These are phyloP conservation scores for Alternaria triticimaculans DNA, from an alignment of 2,329 filamentous ascomycete species.

Conservation along the genomic window DNA sequence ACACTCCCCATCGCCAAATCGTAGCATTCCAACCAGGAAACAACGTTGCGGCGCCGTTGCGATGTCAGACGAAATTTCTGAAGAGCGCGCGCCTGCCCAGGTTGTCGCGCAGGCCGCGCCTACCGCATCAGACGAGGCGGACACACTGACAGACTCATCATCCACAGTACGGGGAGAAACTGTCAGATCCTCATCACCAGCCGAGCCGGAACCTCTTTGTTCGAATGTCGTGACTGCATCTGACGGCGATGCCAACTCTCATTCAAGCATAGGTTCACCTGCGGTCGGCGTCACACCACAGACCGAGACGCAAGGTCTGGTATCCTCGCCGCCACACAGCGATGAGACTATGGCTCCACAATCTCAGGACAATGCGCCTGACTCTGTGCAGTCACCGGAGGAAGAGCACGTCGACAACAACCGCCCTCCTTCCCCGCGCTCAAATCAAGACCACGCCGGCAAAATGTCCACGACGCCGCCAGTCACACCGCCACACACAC, in stretches of 20 bases:
- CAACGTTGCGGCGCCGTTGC: neutral
- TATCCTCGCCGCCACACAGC: neutral
- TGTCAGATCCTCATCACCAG: neutral
- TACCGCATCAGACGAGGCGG: neutral
- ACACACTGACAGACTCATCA: neutral
- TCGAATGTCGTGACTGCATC: neutral
- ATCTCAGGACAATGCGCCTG: neutral
- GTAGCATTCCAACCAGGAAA: neutral
- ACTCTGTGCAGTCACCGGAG: neutral
- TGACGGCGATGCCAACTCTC: neutral
- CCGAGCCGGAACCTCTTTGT: neutral
- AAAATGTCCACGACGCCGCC: neutral
- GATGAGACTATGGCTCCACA: neutral
- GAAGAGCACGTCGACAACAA: neutral
- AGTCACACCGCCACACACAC: neutral
- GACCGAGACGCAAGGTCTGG: neutral
- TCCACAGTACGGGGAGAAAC: neutral
- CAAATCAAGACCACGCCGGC: neutral
- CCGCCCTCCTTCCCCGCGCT: neutral
- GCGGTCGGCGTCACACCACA: neutral
- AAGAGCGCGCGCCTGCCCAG: neutral
- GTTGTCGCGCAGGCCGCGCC: slow-evolving; percentile 3
- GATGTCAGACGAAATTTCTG: neutral
- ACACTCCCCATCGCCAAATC: neutral
- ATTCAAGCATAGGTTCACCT: neutral